Evolutionary conservation across 768 basidiomycete species (phyloP).

Genomic region (Rhodotorula kratochvilovae): DNA sequence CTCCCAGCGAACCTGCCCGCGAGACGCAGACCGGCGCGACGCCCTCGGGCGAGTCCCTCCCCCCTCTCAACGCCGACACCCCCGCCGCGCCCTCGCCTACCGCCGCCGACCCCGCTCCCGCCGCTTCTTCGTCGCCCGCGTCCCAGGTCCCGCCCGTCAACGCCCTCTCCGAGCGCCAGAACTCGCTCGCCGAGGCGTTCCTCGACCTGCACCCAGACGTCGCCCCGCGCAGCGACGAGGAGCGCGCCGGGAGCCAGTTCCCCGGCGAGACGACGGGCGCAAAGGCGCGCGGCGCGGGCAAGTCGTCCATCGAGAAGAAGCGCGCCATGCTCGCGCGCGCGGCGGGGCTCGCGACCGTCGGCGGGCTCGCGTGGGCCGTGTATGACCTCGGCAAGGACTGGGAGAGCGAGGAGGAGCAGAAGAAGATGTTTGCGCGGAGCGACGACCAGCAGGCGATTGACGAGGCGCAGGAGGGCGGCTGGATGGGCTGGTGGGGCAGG

Average conservation of each 20-base stretch:
- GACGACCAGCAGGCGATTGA: conserved; percentile 34
- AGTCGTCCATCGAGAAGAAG: conserved; percentile 71
- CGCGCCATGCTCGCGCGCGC: conserved; percentile 59
- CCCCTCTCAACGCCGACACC: conserved; percentile 10
- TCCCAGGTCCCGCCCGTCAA: conserved; percentile 14
- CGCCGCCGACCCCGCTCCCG: not conserved
- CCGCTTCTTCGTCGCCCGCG: too few relatives aligned
- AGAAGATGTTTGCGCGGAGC: conserved; percentile 51
- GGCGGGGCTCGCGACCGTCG: conserved; percentile 54
- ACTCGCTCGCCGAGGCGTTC: conserved; percentile 38
- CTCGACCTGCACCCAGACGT: conserved; percentile 42
- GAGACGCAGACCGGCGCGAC: conserved; percentile 16
- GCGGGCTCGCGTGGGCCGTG: conserved; percentile 56
- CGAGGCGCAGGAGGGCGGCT: conserved; percentile 42
- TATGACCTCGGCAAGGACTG: conserved; percentile 73
- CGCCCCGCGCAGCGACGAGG: conserved; percentile 29
- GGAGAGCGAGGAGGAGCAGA: conserved; percentile 65
- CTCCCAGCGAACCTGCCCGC: not conserved
- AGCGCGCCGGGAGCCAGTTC: conserved; percentile 12
- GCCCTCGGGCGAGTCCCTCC: not conserved
- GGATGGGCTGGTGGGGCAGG: conserved; percentile 51
- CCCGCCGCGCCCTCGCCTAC: not conserved
- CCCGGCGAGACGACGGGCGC: conserved; percentile 34
- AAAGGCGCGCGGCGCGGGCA: conserved; percentile 56
- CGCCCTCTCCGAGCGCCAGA: conserved; percentile 20